Evolutionary conservation across 768 basidiomycete species (phyloP).

Genomic region (Naganishia vishniacii): DNA sequence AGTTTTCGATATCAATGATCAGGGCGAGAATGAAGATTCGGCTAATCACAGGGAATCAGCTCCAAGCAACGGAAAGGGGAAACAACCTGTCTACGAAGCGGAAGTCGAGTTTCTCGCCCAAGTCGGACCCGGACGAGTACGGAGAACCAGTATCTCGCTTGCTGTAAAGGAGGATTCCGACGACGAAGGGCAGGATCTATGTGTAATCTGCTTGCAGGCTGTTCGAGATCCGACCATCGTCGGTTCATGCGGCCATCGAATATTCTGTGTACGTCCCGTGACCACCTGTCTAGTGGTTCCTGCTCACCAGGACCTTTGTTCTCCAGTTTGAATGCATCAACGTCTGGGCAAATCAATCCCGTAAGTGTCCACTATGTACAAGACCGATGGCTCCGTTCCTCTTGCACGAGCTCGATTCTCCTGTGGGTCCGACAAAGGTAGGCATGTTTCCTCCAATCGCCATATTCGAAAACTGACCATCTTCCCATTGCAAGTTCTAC

Average conservation of each 20-base stretch:
- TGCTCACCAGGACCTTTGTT: neutral
- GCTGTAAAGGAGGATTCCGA: neutral
- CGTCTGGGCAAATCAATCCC: conserved; percentile 61
- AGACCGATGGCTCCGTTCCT: conserved; percentile 42
- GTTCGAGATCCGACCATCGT: conserved; percentile 73
- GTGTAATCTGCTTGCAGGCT: conserved; percentile 78
- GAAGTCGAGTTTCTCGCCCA: neutral
- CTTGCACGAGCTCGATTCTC: conserved; percentile 41
- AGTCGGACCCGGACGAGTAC: neutral
- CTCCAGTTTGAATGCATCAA: conserved; percentile 70
- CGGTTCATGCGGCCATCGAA: conserved; percentile 73
- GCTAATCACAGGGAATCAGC: too few relatives aligned
- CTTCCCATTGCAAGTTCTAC: conserved; percentile 55
- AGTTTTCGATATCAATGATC: too few relatives aligned
- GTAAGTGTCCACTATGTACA: conserved; percentile 43
- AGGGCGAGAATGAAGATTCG: too few relatives aligned
- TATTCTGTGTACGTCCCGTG: conserved; percentile 60
- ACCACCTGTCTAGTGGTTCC: neutral
- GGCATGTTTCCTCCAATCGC: neutral
- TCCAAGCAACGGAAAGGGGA: neutral
- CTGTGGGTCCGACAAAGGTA: conserved; percentile 36
- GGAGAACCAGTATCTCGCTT: neutral
- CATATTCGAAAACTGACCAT: neutral
- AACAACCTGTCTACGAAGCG: neutral
- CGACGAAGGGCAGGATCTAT: conserved; percentile 44